Percentiles rank a stretch among this genome's conserved stretches.
These are phyloP conservation scores for Ophiostoma ips DNA, from an alignment of 2,329 filamentous ascomycete species.

Conservation along the genomic window DNA sequence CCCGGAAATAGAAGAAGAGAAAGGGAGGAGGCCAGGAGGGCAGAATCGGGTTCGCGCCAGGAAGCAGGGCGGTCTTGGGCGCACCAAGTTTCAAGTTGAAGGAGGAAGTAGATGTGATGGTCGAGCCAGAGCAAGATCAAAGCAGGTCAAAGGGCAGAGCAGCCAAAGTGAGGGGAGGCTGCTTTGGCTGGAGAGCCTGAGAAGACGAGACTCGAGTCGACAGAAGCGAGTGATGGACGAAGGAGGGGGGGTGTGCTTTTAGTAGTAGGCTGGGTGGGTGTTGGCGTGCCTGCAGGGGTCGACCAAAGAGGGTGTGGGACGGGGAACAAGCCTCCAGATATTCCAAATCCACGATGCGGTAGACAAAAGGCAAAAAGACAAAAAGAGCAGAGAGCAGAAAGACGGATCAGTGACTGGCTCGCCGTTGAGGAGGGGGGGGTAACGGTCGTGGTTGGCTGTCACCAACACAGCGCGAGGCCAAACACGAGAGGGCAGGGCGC, in stretches of 20 bases:
- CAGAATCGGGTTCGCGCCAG: not conserved
- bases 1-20: not conserved
- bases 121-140: not conserved
- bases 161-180: not conserved
- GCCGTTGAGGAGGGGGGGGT: not conserved
- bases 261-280: no score
- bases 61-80: constrained; percentile 8
- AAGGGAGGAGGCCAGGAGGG: constrained; percentile 1
- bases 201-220: no score
- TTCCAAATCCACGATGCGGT: no score
- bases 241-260: not conserved
- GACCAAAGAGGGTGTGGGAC: no score
- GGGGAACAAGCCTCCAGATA: no score
- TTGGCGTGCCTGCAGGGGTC: no score
- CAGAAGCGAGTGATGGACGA: not conserved
- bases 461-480: no score
- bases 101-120: not conserved
- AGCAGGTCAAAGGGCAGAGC: not conserved
- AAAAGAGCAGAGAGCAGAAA: not conserved
- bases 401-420: not conserved
- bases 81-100: constrained; percentile 14
- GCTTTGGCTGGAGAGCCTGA: no score
- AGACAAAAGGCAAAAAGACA: not conserved
- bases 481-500: no score
- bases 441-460: no score